phyloP scores from a whole-genome alignment of 441 rosid species.

The Macaranga tanarius region DNA sequence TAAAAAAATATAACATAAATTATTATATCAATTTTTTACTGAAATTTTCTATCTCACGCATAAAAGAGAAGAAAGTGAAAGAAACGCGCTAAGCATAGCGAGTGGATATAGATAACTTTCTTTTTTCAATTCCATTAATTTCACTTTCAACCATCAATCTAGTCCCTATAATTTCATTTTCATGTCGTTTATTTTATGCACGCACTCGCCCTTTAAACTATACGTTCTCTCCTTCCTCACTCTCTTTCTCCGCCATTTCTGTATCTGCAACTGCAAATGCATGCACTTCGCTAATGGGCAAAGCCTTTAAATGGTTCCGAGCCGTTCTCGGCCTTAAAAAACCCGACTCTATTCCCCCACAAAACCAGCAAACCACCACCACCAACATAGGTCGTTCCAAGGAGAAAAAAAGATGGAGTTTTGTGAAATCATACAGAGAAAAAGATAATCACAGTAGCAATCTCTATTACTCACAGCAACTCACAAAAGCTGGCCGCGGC shows the following conservation, averaged over 20 bases:
- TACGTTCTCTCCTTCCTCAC: conserved; percentile 4
- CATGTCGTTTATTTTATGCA: no score
- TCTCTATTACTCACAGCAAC: no score
- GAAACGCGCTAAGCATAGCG: no score
- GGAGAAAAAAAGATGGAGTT: conserved; percentile 81
- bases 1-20: no score
- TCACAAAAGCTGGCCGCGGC: no score
- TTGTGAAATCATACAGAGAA: conserved; percentile 69
- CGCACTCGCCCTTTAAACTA: not conserved
- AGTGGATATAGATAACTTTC: no score
- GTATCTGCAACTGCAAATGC: conserved; percentile 7
- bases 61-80: no score
- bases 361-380: conserved; percentile 16
- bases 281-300: conserved; percentile 53
- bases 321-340: conserved; percentile 64
- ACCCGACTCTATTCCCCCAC: conserved; percentile 34
- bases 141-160: no score
- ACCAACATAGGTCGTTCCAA: conserved; percentile 23
- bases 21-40: no score
- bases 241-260: conserved; percentile 7
- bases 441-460: conserved; percentile 19
- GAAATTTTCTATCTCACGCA: no score
- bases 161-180: no score
- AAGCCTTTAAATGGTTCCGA: conserved; percentile 76
- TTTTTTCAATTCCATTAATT: no score